Conservation (phyloP, 768 basidiomycete genomes). For the Hericium erinaceus region DNA sequence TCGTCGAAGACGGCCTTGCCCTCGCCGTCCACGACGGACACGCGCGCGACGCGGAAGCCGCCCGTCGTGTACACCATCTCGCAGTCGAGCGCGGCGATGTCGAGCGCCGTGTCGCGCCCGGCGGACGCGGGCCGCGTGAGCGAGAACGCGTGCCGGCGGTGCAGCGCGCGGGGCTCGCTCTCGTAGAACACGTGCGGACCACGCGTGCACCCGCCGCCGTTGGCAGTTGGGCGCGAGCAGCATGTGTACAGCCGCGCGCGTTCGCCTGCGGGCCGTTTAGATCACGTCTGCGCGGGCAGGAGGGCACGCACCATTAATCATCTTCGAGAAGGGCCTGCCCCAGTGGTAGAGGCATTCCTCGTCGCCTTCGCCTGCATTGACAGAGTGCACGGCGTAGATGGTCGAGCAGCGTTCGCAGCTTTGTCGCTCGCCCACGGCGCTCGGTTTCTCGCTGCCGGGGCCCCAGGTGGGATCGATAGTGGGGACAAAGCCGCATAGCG, state of each 20-base stretch:
- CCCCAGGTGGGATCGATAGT: constrained; percentile 49
- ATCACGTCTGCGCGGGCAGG: not conserved
- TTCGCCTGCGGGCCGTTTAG: constrained; percentile 40
- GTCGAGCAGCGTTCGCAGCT: constrained; percentile 77
- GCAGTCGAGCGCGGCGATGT: constrained; percentile 87
- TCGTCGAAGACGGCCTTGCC: constrained; percentile 77
- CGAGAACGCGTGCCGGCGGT: constrained; percentile 70
- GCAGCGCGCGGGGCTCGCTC: constrained; percentile 50
- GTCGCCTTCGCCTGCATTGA: constrained; percentile 25
- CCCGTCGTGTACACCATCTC: constrained; percentile 96
- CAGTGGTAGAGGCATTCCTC: constrained; percentile 75
- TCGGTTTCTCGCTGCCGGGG: constrained; percentile 54
- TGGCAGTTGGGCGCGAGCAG: constrained; percentile 53
- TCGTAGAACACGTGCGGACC: constrained; percentile 94
- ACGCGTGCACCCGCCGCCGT: constrained; percentile 59
- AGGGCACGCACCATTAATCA: constrained; percentile 49
- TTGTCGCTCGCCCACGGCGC: constrained; percentile 46
- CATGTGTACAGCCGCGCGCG: constrained; percentile 66
- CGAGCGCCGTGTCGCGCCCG: constrained; percentile 37
- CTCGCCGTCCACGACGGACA: constrained; percentile 77
- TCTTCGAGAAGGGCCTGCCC: constrained; percentile 58
- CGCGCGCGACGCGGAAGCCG: constrained; percentile 83
- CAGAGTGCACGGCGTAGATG: constrained; percentile 48
- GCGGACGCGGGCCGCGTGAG: constrained; percentile 20
- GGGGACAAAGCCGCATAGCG: constrained; percentile 61